phyloP scores from a whole-genome alignment of 2,329 filamentous ascomycete genomes.

The Fusarium pseudoanthophilum region DNA sequence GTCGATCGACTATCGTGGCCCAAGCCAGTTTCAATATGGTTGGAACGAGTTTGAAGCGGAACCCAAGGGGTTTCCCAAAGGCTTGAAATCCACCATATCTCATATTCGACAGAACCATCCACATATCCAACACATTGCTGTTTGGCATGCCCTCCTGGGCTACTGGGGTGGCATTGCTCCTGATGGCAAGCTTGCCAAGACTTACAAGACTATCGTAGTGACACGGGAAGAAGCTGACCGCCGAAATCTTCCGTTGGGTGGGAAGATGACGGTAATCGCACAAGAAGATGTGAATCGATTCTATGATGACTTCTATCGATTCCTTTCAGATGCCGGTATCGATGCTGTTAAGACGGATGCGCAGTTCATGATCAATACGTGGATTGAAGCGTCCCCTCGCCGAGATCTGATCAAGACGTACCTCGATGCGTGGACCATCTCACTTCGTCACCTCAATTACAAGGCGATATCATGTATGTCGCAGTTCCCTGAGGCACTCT shows the following conservation, averaged over 20 bases:
- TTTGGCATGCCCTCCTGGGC: slow-evolving; percentile 91
- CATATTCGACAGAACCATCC: slow-evolving; percentile 76
- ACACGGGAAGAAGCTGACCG: slow-evolving; percentile 60
- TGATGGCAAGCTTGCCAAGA: slow-evolving; percentile 75
- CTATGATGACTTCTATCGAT: slow-evolving; percentile 92
- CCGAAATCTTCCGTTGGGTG: slow-evolving; percentile 63
- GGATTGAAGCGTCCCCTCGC: slow-evolving; percentile 75
- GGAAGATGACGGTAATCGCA: slow-evolving; percentile 77
- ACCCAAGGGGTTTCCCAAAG: slow-evolving; percentile 78
- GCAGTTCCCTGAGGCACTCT: slow-evolving; percentile 85
- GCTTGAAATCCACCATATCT: slow-evolving; percentile 76
- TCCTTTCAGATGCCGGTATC: slow-evolving; percentile 78
- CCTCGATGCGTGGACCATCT: slow-evolving; percentile 86
- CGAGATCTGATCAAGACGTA: slow-evolving; percentile 78
- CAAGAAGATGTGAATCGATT: slow-evolving; percentile 78
- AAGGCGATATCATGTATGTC: slow-evolving; percentile 95
- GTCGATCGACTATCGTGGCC: slow-evolving; percentile 66
- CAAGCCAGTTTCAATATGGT: slow-evolving; percentile 66
- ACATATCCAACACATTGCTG: slow-evolving; percentile 83
- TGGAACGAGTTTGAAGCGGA: slow-evolving; percentile 92
- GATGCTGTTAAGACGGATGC: slow-evolving; percentile 93
- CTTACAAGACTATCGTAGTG: slow-evolving; percentile 79
- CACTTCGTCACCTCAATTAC: slow-evolving; percentile 80
- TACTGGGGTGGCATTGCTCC: slow-evolving; percentile 94
- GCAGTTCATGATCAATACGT: slow-evolving; percentile 87